phyloP scores from a whole-genome alignment of 306 rosid genomes.

The Acacia melanoxylon region DNA sequence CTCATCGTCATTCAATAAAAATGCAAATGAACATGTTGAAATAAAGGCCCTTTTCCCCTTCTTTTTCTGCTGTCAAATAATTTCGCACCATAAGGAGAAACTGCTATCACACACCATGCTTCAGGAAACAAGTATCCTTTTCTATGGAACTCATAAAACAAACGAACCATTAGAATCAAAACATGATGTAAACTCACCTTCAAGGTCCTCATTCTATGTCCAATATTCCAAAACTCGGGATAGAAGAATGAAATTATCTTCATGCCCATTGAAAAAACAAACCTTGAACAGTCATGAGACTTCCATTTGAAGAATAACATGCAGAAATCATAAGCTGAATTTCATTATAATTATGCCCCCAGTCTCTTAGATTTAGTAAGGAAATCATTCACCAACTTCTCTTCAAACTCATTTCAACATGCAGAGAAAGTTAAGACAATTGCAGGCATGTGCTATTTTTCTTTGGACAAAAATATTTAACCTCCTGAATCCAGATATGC shows the following conservation, averaged over 20 bases:
- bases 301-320: not conserved
- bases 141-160: not conserved
- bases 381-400: constrained; percentile 1
- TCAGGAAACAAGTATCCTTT: not conserved
- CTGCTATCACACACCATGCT: not conserved
- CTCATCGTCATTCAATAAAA: not conserved
- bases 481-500: not conserved
- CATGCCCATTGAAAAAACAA: not conserved
- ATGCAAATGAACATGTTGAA: not conserved
- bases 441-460: not conserved
- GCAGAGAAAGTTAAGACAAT: not conserved
- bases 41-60: not conserved
- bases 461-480: not conserved
- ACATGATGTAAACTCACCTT: not conserved
- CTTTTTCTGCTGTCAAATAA: not conserved
- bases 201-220: not conserved
- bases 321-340: not conserved
- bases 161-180: not conserved
- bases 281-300: not conserved
- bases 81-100: not conserved
- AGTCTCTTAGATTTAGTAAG: not conserved
- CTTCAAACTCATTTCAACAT: not conserved
- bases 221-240: not conserved
- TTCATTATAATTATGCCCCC: not conserved
- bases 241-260: not conserved